Percentiles rank a stretch among this genome's conserved stretches.
phyloP scores from a whole-genome alignment of 768 basidiomycete genomes.

The Phaffia tasmanica region DNA sequence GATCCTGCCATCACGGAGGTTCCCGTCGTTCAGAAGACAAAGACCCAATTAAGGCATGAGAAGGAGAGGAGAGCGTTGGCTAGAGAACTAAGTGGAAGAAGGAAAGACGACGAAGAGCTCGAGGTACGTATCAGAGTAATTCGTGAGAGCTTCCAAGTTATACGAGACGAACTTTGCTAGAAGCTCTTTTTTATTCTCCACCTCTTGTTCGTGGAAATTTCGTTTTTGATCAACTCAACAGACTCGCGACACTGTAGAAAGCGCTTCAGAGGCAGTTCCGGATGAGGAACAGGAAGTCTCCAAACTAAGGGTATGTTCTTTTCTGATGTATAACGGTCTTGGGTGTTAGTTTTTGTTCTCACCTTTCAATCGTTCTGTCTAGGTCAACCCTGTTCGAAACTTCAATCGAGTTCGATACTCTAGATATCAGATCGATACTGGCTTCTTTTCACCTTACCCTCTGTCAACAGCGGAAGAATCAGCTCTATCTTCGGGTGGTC shows the following conservation, averaged over 20 bases:
- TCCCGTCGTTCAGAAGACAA: not conserved
- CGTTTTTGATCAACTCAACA: not conserved
- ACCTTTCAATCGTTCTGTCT: not conserved
- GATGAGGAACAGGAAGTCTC: not conserved
- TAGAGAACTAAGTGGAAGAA: slow-evolving; percentile 21
- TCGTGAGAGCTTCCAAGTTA: not conserved
- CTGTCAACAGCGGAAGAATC: slow-evolving; percentile 44
- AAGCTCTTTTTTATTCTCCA: not conserved
- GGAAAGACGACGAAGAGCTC: slow-evolving; percentile 14
- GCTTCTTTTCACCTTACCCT: slow-evolving; percentile 93
- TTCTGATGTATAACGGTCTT: not conserved
- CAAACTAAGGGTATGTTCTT: not conserved
- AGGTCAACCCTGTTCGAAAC: slow-evolving; percentile 21
- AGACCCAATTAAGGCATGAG: slow-evolving; percentile 17
- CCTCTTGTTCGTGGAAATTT: not conserved
- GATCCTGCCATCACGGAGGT: too few species aligned
- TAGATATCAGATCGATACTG: slow-evolving; percentile 33
- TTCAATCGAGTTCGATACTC: slow-evolving; percentile 19
- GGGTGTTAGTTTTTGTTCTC: not conserved
- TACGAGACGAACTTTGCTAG: not conserved
- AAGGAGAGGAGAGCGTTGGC: slow-evolving; percentile 18
- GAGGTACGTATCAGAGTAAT: not conserved
- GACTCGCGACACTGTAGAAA: not conserved
- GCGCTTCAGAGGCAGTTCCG: not conserved
- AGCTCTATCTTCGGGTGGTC: not conserved